phyloP scores from a whole-genome alignment of 352 stramenopile genomes.

The Phytophthora sp. region DNA sequence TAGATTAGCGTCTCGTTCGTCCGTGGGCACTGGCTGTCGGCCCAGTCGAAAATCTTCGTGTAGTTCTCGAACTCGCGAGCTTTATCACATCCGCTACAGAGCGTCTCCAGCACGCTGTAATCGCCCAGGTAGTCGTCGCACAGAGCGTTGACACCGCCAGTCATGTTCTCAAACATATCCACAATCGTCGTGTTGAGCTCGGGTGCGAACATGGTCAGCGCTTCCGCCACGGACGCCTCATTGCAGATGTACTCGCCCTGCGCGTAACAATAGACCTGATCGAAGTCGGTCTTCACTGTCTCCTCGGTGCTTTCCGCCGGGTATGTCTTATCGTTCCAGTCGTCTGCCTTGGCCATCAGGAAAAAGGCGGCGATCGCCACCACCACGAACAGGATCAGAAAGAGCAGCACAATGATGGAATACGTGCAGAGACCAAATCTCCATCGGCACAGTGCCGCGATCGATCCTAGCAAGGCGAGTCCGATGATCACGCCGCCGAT shows the following conservation, averaged over 20 bases:
- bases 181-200: conserved; percentile 33
- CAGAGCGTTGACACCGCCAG: conserved; percentile 59
- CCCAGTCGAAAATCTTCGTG: conserved; percentile 79
- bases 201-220: conserved; percentile 54
- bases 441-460: conserved; percentile 63
- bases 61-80: conserved; percentile 71
- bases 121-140: conserved; percentile 52
- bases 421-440: conserved; percentile 64
- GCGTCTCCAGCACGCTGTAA: conserved; percentile 40
- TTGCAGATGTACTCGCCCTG: conserved; percentile 79
- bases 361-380: conserved; percentile 57
- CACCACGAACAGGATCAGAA: conserved; percentile 57
- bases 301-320: conserved; percentile 55
- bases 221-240: conserved; percentile 46
- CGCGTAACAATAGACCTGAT: conserved; percentile 75
- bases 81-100: conserved; percentile 58
- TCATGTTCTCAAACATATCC: conserved; percentile 38
- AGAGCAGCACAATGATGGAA: conserved; percentile 52
- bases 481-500: conserved; percentile 61
- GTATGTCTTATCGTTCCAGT: conserved; percentile 55
- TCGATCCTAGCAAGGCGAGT: conserved; percentile 58
- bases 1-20: conserved; percentile 58
- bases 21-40: conserved; percentile 76
- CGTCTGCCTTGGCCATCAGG: conserved; percentile 41
- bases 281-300: conserved; percentile 59